Conservation (phyloP, 768 basidiomycete genomes). For the Butyriboletus loyo region DNA sequence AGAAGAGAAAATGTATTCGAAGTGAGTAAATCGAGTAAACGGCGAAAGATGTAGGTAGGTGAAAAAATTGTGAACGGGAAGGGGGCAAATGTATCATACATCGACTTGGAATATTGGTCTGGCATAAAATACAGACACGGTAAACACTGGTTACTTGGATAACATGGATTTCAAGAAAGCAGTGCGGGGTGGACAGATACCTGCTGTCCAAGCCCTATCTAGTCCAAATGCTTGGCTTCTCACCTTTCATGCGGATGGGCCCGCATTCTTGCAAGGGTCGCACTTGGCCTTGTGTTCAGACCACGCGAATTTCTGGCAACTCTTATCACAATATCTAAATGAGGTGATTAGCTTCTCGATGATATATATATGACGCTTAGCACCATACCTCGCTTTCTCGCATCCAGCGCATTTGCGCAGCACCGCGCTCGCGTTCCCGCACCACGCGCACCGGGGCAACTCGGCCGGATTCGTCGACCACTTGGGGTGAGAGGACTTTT, state of each 20-base stretch:
- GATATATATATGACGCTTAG: not conserved
- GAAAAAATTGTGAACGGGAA: not conserved
- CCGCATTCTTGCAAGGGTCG: not conserved
- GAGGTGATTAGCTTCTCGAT: not conserved
- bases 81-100: conserved; percentile 5
- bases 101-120: not conserved
- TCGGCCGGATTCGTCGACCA: conserved; percentile 47
- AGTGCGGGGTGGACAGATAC: not conserved
- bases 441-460: conserved; percentile 61
- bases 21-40: conserved; percentile 52
- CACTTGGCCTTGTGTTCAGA: conserved; percentile 14
- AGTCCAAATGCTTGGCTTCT: not conserved
- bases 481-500: conserved; percentile 39
- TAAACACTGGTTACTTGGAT: not conserved
- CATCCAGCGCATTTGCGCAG: conserved; percentile 52
- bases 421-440: conserved; percentile 58
- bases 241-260: not conserved
- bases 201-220: not conserved
- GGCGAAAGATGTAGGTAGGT: conserved; percentile 31
- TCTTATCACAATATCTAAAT: conserved; percentile 13
- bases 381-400: conserved; percentile 36
- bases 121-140: not conserved
- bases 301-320: conserved; percentile 17
- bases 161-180: not conserved
- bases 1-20: conserved; percentile 67